A percentile compares a stretch with the other conserved stretches of the same genome.
phyloP scores from a whole-genome alignment of 768 basidiomycete genomes.

The Rhodotorula kratochvilovae region DNA sequence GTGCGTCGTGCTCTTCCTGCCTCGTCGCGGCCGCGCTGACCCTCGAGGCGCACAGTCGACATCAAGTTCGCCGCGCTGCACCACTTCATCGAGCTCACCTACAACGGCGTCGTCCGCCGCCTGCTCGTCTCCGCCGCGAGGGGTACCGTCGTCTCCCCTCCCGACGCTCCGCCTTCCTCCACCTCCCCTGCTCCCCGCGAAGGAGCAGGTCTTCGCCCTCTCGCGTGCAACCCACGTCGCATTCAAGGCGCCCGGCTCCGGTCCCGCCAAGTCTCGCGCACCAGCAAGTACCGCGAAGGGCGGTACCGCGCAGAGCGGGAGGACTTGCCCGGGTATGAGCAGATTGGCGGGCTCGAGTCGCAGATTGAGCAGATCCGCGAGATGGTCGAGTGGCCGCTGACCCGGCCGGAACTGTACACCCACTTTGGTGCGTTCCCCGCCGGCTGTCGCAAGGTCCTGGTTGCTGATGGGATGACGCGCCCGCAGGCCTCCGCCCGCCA shows the following conservation, averaged over 20 bases:
- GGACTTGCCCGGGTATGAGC: constrained; percentile 37
- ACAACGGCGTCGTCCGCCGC: constrained; percentile 31
- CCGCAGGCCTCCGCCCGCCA: constrained; percentile 84
- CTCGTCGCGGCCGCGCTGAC: not conserved
- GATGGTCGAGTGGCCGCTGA: constrained; percentile 78
- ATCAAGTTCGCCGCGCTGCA: constrained; percentile 33
- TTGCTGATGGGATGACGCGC: constrained; percentile 34
- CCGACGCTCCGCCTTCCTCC: not conserved
- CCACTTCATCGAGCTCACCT: constrained; percentile 36
- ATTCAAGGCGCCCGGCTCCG: constrained; percentile 21
- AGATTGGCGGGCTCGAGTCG: constrained; percentile 74
- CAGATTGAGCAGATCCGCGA: constrained; percentile 82
- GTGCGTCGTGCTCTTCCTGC: constrained; percentile 1
- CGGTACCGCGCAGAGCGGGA: not conserved
- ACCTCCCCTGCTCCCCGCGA: not conserved
- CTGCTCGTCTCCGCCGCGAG: constrained; percentile 27
- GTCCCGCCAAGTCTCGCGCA: not conserved
- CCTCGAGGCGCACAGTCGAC: constrained; percentile 14
- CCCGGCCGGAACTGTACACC: constrained; percentile 71
- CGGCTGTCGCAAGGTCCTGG: too few species aligned
- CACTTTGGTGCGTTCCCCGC: constrained; percentile 60
- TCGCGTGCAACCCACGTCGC: constrained; percentile 14
- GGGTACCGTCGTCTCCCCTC: not conserved
- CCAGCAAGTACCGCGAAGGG: constrained; percentile 1
- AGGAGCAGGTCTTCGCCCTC: constrained; percentile 28